phyloP scores from a whole-genome alignment of 1,284 basidiomycete species.

The Phellinidium pouzarii region DNA sequence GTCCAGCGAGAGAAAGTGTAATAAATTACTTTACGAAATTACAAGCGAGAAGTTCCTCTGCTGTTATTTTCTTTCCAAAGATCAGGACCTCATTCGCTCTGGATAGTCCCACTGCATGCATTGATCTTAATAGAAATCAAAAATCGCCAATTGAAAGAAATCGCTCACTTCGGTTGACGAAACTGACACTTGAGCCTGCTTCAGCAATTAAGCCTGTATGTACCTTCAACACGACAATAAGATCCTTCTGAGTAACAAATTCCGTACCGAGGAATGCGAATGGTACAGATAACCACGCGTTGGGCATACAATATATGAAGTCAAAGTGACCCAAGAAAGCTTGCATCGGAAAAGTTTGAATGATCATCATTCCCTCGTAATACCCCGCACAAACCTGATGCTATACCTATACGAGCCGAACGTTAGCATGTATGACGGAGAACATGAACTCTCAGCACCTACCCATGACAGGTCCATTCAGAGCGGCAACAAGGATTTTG shows the following conservation, averaged over 20 bases:
- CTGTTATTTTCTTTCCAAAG: slow-evolving; percentile 59
- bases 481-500: slow-evolving; percentile 56
- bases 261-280: slow-evolving; percentile 60
- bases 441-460: slow-evolving; percentile 16
- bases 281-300: slow-evolving; percentile 55
- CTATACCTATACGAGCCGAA: slow-evolving; percentile 60
- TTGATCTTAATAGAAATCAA: background rate
- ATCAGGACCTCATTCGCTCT: slow-evolving; percentile 64
- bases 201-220: slow-evolving; percentile 52
- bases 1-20: slow-evolving; percentile 1
- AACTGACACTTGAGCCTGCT: slow-evolving; percentile 61
- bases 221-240: background rate
- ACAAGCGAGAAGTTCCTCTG: slow-evolving; percentile 49
- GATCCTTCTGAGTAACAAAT: background rate
- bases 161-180: slow-evolving; percentile 53
- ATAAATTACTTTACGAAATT: slow-evolving; percentile 57
- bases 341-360: slow-evolving; percentile 22
- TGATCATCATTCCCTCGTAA: background rate
- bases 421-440: too few relatives aligned
- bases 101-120: slow-evolving; percentile 50
- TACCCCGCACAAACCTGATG: slow-evolving; percentile 41
- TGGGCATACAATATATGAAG: slow-evolving; percentile 62
- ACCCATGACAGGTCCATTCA: slow-evolving; percentile 73
- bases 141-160: background rate
- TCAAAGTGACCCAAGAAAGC: slow-evolving; percentile 68